A percentile compares a stretch with the other conserved stretches of the same genome.
Evolutionary conservation across 768 basidiomycete genomes (phyloP).

Genomic region (Psilocybe azurescens): DNA sequence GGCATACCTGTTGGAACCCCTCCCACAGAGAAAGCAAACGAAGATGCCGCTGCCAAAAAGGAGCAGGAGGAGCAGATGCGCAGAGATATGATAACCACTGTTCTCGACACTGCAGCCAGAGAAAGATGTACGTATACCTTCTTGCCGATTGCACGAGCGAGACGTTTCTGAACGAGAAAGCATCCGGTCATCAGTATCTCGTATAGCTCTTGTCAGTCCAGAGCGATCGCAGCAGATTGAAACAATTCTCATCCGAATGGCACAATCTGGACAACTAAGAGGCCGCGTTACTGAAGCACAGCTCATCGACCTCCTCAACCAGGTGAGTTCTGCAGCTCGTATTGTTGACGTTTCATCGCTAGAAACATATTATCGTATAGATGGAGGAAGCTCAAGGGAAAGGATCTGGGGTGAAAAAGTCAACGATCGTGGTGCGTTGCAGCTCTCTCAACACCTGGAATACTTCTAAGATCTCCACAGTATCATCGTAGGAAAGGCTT

Average conservation of each 20-base stretch:
- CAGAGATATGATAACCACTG: constrained; percentile 76
- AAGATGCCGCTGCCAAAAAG: constrained; percentile 56
- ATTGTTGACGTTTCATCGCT: neutral
- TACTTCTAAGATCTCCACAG: constrained; percentile 33
- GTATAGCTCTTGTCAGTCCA: constrained; percentile 87
- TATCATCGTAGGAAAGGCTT: constrained; percentile 70
- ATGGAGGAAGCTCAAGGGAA: constrained; percentile 47
- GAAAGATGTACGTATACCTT: constrained; percentile 67
- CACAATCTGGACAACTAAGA: constrained; percentile 80
- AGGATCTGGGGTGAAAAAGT: constrained; percentile 53
- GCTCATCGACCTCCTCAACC: constrained; percentile 84
- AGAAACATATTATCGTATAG: constrained; percentile 4
- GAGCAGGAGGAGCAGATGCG: constrained; percentile 79
- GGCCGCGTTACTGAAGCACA: constrained; percentile 80
- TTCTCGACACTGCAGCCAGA: constrained; percentile 78
- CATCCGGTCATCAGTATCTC: constrained; percentile 60
- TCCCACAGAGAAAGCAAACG: constrained; percentile 23
- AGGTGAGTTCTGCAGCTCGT: constrained; percentile 54
- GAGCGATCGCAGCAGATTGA: constrained; percentile 84
- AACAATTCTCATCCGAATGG: constrained; percentile 79
- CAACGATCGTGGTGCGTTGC: constrained; percentile 57
- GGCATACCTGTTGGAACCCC: constrained; percentile 2
- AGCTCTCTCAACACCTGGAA: constrained; percentile 6
- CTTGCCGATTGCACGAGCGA: neutral
- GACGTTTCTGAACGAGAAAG: neutral